Evolutionary conservation across 352 stramenopile species (phyloP).

Genomic region (Phytophthora hybrid): DNA sequence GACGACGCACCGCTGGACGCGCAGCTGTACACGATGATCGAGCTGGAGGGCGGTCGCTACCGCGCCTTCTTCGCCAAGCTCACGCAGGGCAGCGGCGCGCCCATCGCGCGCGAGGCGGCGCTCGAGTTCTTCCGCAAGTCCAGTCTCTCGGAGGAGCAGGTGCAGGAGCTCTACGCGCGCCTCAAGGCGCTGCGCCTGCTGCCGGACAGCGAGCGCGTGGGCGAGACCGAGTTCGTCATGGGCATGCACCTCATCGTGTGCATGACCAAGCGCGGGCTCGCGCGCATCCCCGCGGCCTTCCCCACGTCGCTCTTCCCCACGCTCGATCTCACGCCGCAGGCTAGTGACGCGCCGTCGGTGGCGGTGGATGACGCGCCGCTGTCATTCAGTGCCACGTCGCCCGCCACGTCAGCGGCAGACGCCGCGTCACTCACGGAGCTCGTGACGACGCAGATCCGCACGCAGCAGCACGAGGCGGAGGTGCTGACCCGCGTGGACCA

Average conservation of each 20-base stretch:
- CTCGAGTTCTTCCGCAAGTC: constrained; percentile 73
- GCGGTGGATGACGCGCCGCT: constrained; percentile 17
- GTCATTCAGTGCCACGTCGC: constrained; percentile 10
- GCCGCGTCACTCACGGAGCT: constrained; percentile 55
- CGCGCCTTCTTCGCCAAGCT: constrained; percentile 68
- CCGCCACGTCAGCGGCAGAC: constrained; percentile 9
- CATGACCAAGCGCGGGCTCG: constrained; percentile 74
- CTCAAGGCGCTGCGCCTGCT: constrained; percentile 58
- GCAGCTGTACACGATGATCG: constrained; percentile 71
- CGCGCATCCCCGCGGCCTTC: constrained; percentile 54
- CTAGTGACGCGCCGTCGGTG: neutral
- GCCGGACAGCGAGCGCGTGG: constrained; percentile 43
- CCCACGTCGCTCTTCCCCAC: constrained; percentile 72
- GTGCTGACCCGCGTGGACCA: constrained; percentile 45
- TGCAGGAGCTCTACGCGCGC: constrained; percentile 53
- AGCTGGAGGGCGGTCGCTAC: constrained; percentile 66
- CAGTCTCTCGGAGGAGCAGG: constrained; percentile 57
- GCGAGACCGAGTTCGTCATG: constrained; percentile 68
- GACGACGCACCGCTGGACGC: constrained; percentile 37
- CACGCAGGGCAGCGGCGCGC: constrained; percentile 21
- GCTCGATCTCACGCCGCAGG: constrained; percentile 50
- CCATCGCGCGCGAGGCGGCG: constrained; percentile 39
- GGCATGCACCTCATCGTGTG: constrained; percentile 87
- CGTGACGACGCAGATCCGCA: constrained; percentile 47
- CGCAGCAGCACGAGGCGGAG: constrained; percentile 42